Evolutionary conservation across 306 rosid genomes (phyloP), one percentile per base, ranked within the genome.

Genomic region (Macrotyloma uniflorum): DNA sequence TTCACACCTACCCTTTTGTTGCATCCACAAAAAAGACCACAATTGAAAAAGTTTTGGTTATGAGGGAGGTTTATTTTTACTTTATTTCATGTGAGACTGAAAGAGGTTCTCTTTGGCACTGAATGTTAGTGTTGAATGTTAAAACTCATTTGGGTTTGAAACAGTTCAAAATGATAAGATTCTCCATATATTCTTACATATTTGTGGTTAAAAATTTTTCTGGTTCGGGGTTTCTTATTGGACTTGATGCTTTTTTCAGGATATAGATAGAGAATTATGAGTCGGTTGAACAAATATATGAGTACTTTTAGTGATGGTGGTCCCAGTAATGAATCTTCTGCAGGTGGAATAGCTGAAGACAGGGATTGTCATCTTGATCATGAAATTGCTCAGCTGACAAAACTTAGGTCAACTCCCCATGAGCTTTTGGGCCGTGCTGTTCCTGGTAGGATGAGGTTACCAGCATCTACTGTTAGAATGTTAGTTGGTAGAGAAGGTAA

Each of bases 401-500:
- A 83, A 79, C 84, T 88, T 43, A 58, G 86, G 76, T 80, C 89
- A 18, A 50, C 54, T 47, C 87, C 89, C 24, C 80, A 80, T 16
- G 78, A 70, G 70, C 87, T 45, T 83, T 83, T 88, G 73, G 79
- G 77, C 10, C 55, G 58, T 3, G 74, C 16, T 58, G 40, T 40
- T 45, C 89, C 87, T 19, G 87, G 87, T 57, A 76, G 84, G 76
- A 71, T 19, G 77, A 85, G 65, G 59, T 47, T 85, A 42, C 91
- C 89, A 43, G 80, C 78, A 58, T 88, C 91, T 36, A 78, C 91
- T 22, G 82, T 83, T 11, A 83, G 77, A 78, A 88, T 88, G 91
- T 40, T 88, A 19, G 67, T 72, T n/a, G 89, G 83, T 16, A 72
- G 91, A 40, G 91, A 88, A 80, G 69, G 83, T 80, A 85, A 88